Evolutionary conservation across 2,329 filamentous ascomycete species (phyloP).

Genomic region (Macroventuria anomochaeta): DNA sequence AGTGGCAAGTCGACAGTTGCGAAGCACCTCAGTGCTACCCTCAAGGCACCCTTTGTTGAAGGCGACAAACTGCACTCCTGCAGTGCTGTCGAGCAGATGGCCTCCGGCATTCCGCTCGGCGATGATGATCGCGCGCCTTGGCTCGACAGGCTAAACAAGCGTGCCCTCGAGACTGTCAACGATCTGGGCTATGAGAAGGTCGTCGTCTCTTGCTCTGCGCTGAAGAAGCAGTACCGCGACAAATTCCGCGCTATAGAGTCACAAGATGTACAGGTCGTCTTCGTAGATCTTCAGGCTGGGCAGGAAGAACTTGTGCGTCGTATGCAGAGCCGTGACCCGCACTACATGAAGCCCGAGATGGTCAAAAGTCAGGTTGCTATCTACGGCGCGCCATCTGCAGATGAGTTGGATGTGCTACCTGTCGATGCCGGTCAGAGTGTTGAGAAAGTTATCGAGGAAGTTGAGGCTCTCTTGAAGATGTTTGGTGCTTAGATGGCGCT

Average conservation of each 20-base stretch:
- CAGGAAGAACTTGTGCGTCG: conserved; percentile 40
- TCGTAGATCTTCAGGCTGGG: conserved; percentile 48
- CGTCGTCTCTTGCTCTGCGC: conserved; percentile 52
- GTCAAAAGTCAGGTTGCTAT: conserved; percentile 45
- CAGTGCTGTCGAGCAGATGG: conserved; percentile 46
- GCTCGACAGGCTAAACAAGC: conserved; percentile 35
- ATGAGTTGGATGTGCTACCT: conserved; percentile 49
- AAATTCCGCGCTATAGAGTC: conserved; percentile 32
- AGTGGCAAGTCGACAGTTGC: conserved; percentile 53
- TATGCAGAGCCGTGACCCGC: conserved; percentile 34
- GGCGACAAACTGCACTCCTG: conserved; percentile 50
- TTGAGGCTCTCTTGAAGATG: conserved; percentile 37
- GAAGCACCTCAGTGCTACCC: conserved; percentile 33
- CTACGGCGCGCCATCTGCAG: conserved; percentile 35
- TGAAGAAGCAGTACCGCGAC: conserved; percentile 46
- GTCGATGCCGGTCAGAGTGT: conserved; percentile 23
- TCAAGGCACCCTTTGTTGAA: conserved; percentile 50
- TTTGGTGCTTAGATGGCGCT: neutral
- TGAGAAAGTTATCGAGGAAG: conserved; percentile 17
- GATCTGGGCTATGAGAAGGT: conserved; percentile 25
- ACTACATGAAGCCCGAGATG: conserved; percentile 50
- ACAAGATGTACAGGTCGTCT: conserved; percentile 32
- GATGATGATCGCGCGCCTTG: conserved; percentile 40
- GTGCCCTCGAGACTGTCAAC: conserved; percentile 13
- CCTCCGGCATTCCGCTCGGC: conserved; percentile 34